phyloP scores from a whole-genome alignment of 306 rosid genomes.

The Begonia fuchsioides region DNA sequence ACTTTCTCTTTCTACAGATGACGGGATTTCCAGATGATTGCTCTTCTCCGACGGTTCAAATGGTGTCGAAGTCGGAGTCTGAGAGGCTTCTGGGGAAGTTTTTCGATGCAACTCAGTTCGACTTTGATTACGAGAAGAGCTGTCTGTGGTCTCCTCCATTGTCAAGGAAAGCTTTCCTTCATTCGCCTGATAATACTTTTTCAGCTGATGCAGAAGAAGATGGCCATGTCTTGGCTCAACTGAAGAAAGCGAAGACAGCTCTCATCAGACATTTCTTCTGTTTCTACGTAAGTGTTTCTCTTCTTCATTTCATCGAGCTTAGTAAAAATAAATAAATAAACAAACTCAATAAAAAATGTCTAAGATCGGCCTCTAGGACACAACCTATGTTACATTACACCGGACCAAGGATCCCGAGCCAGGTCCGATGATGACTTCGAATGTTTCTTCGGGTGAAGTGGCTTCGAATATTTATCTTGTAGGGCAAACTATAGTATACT shows the following conservation, averaged over 20 bases:
- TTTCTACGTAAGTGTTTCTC: constrained; percentile 20
- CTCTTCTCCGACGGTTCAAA: constrained; percentile 16
- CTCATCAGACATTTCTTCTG: constrained; percentile 20
- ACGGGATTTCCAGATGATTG: constrained; percentile 7
- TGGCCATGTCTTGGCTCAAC: constrained; percentile 16
- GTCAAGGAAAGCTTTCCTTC: constrained; percentile 20
- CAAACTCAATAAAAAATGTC: too few species aligned
- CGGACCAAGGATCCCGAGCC: too few species aligned
- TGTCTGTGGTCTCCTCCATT: constrained; percentile 56
- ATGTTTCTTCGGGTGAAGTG: too few species aligned
- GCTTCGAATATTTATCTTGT: too few species aligned
- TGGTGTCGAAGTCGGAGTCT: constrained; percentile 38
- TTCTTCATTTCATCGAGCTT: neutral
- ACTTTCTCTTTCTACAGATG: constrained; percentile 10
- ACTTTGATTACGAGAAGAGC: constrained; percentile 38
- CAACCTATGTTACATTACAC: too few species aligned
- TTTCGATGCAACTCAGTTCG: constrained; percentile 39
- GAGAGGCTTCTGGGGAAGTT: constrained; percentile 54
- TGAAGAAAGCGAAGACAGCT: constrained; percentile 19
- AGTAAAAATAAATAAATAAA: too few species aligned
- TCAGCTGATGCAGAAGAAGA: neutral
- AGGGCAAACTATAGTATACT: too few species aligned
- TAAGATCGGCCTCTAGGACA: too few species aligned
- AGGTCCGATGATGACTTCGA: too few species aligned
- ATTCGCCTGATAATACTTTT: constrained; percentile 20